Base-by-base conservation (phyloP, 2,329 filamentous ascomycete species). In the Calonectria pauciramosa region DNA sequence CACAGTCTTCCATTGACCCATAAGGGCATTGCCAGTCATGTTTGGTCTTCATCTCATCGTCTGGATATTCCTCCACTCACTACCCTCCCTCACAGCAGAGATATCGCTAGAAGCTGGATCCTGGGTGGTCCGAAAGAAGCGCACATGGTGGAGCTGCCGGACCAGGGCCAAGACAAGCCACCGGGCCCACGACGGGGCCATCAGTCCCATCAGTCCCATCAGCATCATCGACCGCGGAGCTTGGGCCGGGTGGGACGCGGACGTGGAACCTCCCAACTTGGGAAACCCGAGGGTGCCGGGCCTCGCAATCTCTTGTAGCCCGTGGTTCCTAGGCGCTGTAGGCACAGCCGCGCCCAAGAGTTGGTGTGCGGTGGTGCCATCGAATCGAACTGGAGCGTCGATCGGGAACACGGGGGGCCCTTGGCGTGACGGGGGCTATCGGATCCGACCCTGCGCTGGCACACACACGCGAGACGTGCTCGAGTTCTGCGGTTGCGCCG, bases 261-360 rank as follows among this genome's bases (percentile, higher is more conserved):
- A 59, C 38, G 69, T 76, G 71, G 60, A 60, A 72, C 76, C 68
- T 28, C 78, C 79, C 78, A 80, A 80, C 71, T 49, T 65, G 79
- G 79, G 77, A 80, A 77, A 63, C 71, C 79, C 79, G 79, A 80
- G 78, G 72, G 71, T 75, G 74, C 68, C 75, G 56, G 56, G 56
- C 56, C 36, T 63, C 56, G 56, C 56, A 63, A 63, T 41, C 56
- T n/a, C 52, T 36, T 69, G 56, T 34, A 36, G 56, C 56, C 41
- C 41, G 41, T 30, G 30, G 64, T 59, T 59, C 28, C 68, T 34
- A 71, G 68, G 59, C 64, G 49, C 28, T 49, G 54, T 30, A 63
- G 44, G 20, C 65, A 70, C 64, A 30, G 34, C 64, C 54, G 41
- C 59, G 30, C 20, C 23, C 49, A 23, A 63, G 51, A 44, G 41